A percentile compares a stretch with the other conserved stretches of the same genome.
Conservation (phyloP, 257 asterid species). For the Primulina eburnea region DNA sequence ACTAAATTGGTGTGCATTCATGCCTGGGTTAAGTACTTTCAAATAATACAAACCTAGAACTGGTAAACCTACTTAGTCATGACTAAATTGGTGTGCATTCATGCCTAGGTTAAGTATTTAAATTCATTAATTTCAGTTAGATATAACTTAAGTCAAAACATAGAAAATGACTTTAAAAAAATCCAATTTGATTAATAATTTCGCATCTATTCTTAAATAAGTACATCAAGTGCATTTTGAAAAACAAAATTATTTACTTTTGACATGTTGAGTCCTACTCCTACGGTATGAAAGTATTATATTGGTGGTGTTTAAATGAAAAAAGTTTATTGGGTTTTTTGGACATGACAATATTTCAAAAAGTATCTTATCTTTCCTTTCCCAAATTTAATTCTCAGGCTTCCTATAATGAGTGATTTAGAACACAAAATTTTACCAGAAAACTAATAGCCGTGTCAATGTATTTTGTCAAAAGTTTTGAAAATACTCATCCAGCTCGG, state of each 20-base stretch:
- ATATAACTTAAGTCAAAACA: background rate
- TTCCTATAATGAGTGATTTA: too few species aligned
- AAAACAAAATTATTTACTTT: background rate
- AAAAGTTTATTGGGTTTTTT: background rate
- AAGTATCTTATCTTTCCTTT: background rate
- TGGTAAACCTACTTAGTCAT: background rate
- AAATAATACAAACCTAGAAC: background rate
- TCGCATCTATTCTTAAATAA: background rate
- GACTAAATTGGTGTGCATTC: background rate
- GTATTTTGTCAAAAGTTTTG: background rate
- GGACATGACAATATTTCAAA: too few species aligned
- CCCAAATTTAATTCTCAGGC: background rate
- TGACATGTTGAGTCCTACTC: background rate
- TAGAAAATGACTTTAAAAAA: too few species aligned
- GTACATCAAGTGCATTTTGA: background rate
- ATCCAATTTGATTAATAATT: too few species aligned
- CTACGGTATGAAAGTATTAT: background rate
- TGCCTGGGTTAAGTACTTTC: background rate
- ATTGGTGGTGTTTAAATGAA: background rate
- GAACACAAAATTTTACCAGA: background rate
- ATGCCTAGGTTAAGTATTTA: background rate
- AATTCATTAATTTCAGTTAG: background rate
- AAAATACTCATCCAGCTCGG: conserved; percentile 15
- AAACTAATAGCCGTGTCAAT: background rate
- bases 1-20: background rate